phyloP scores from a whole-genome alignment of 2,329 filamentous ascomycete species.

The Cercospora sesami region DNA sequence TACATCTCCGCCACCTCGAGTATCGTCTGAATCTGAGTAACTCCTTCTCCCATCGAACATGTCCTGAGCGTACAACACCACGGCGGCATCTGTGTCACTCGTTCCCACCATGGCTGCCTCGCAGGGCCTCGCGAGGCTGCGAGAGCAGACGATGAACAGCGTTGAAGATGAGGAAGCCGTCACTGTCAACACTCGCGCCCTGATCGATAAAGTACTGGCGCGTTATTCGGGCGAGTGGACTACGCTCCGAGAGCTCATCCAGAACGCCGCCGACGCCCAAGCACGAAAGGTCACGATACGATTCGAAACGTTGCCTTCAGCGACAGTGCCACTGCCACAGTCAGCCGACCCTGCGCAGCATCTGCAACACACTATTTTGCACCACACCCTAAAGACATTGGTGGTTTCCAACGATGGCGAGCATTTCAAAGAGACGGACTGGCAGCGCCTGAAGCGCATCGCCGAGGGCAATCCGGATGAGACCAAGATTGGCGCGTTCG shows the following conservation, averaged over 20 bases:
- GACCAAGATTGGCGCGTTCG: constrained; percentile 98
- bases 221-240: constrained; percentile 95
- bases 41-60: background rate
- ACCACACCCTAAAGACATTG: constrained; percentile 85
- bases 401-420: constrained; percentile 91
- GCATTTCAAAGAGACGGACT: constrained; percentile 85
- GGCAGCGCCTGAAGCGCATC: constrained; percentile 89
- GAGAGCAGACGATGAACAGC: constrained; percentile 80
- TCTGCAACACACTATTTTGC: constrained; percentile 77
- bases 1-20: constrained; percentile 7
- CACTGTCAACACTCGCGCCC: constrained; percentile 91
- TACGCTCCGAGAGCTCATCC: constrained; percentile 84
- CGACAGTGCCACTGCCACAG: constrained; percentile 67
- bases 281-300: constrained; percentile 86
- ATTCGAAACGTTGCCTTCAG: constrained; percentile 87
- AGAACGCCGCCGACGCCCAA: constrained; percentile 97
- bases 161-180: constrained; percentile 94
- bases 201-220: constrained; percentile 97
- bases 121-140: constrained; percentile 52
- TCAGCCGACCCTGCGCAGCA: constrained; percentile 67
- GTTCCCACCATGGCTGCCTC: constrained; percentile 29
- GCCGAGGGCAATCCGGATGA: constrained; percentile 99
- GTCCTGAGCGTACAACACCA: constrained; percentile 1
- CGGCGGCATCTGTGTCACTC: background rate
- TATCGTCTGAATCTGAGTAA: background rate